phyloP scores from a whole-genome alignment of 2,329 filamentous ascomycete genomes.

The Bisporella sp. region DNA sequence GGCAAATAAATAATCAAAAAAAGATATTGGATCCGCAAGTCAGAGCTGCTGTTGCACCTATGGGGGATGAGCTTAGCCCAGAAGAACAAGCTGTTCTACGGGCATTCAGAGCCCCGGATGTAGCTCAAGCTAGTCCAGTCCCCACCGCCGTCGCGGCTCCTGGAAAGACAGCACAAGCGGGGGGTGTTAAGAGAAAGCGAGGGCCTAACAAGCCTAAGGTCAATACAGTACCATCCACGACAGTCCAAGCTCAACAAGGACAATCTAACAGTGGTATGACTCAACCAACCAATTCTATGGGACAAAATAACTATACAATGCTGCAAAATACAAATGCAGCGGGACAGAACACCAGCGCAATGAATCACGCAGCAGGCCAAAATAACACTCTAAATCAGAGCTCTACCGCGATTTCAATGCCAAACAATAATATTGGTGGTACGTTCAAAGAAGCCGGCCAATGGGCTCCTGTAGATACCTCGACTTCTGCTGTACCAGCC shows the following conservation, averaged over 20 bases:
- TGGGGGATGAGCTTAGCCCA: constrained; percentile 22
- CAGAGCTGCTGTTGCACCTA: constrained; percentile 2
- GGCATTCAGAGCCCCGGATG: constrained; percentile 21
- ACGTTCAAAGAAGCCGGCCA: constrained; percentile 20
- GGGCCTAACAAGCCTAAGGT: constrained; percentile 20
- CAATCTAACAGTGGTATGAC: not conserved
- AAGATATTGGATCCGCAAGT: not conserved
- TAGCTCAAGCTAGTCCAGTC: constrained; percentile 6
- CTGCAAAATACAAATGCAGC: constrained; percentile 4
- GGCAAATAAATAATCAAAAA: not conserved
- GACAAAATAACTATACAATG: not conserved
- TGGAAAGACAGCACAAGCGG: constrained; percentile 8
- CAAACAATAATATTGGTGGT: not conserved
- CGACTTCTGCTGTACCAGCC: constrained; percentile 22
- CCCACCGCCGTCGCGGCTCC: constrained; percentile 15
- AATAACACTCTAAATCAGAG: not conserved
- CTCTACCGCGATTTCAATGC: not conserved
- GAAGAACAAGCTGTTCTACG: constrained; percentile 27
- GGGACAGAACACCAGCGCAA: not conserved
- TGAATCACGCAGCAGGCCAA: not conserved
- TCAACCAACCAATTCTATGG: not conserved
- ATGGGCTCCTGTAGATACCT: constrained; percentile 20
- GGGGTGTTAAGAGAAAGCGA: constrained; percentile 20
- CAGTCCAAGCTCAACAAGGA: not conserved
- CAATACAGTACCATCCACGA: constrained; percentile 2